Percentiles rank a stretch among this genome's conserved stretches.
Conservation (phyloP, 2,329 filamentous ascomycete genomes). For the Fusarium bulbicola region DNA sequence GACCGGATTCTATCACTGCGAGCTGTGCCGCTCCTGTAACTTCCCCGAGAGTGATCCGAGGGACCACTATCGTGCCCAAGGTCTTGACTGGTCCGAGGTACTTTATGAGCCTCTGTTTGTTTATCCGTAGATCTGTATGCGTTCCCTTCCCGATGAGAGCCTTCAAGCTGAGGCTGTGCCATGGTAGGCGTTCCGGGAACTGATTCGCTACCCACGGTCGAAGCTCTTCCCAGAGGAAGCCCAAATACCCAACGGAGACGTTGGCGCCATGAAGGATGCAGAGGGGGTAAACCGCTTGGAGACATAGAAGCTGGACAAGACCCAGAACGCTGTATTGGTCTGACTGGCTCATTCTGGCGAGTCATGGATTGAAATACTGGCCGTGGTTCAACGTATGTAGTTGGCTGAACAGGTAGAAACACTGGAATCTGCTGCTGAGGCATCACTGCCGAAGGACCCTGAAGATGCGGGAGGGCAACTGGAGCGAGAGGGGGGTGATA, state of each 20-base stretch:
- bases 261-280: constrained; percentile 42
- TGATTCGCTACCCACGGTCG: constrained; percentile 46
- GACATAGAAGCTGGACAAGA: background rate
- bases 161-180: background rate
- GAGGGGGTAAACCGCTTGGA: constrained; percentile 5
- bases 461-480: background rate
- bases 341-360: background rate
- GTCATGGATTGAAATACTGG: background rate
- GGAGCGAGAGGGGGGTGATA: constrained; percentile 3
- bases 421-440: constrained; percentile 11
- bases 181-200: constrained; percentile 16
- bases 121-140: background rate
- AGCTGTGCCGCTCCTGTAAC: background rate
- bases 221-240: constrained; percentile 47
- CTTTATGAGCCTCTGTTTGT: background rate
- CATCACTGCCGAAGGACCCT: background rate
- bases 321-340: background rate
- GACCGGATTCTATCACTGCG: constrained; percentile 27
- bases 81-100: background rate
- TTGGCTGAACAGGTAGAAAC: background rate
- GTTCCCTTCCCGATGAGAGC: background rate
- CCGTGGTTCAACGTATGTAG: background rate
- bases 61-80: background rate
- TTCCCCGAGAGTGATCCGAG: background rate
- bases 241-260: constrained; percentile 40